Conservation (phyloP, 2,329 filamentous ascomycete genomes). For the Triangularia verruculosa region DNA sequence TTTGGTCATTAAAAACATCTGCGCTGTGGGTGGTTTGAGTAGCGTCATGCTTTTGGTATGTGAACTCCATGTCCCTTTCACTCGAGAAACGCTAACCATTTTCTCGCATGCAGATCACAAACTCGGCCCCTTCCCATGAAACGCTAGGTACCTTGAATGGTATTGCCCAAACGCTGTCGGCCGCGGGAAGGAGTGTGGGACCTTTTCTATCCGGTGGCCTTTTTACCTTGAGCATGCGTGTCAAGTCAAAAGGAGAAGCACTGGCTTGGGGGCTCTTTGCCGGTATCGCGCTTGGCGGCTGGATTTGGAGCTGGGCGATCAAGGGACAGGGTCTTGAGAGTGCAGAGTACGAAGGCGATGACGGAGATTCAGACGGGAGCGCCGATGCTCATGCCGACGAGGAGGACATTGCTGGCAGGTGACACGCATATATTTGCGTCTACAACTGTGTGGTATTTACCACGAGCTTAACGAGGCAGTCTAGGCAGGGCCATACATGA, state of each 20-base stretch:
- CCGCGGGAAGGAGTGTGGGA: slow-evolving; percentile 81
- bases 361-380: slow-evolving; percentile 28
- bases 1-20: slow-evolving; percentile 84
- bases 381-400: slow-evolving; percentile 18
- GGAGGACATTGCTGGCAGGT: background rate
- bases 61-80: slow-evolving; percentile 20
- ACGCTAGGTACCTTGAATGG: slow-evolving; percentile 90
- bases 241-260: slow-evolving; percentile 77
- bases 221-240: slow-evolving; percentile 72
- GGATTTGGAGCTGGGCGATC: slow-evolving; percentile 76
- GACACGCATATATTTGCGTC: background rate
- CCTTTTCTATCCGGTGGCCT: slow-evolving; percentile 85
- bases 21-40: slow-evolving; percentile 83
- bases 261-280: slow-evolving; percentile 87
- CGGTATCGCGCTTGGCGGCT: slow-evolving; percentile 76
- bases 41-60: slow-evolving; percentile 82
- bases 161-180: slow-evolving; percentile 88
- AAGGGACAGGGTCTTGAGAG: slow-evolving; percentile 60
- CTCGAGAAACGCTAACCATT: background rate
- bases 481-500: background rate
- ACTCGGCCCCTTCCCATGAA: slow-evolving; percentile 81
- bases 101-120: slow-evolving; percentile 67
- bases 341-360: slow-evolving; percentile 47
- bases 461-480: background rate
- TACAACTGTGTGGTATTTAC: background rate